These are phyloP conservation scores for Teunomyces funiuensis DNA, from an alignment of 805 yeast species.

Conservation along the genomic window DNA sequence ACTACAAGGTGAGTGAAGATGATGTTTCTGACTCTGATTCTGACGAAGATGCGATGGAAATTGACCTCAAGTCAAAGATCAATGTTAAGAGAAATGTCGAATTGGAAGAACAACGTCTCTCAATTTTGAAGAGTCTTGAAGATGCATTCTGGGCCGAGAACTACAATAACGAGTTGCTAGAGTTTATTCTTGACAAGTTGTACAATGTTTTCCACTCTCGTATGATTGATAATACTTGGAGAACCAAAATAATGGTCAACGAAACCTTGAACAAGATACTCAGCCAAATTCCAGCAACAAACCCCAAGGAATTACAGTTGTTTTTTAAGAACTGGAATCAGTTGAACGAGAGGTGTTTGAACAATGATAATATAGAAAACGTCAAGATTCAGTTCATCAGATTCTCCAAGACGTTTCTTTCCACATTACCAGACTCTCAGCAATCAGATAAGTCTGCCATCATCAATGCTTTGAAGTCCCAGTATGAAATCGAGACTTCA, in stretches of 20 bases:
- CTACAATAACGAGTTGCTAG: conserved; percentile 18
- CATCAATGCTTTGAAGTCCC: conserved; percentile 13
- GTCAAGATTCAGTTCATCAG: conserved; percentile 54
- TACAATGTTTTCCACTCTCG: conserved; percentile 22
- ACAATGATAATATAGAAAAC: conserved; percentile 49
- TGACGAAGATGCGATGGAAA: conserved; percentile 25
- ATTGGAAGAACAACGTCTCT: conserved; percentile 48
- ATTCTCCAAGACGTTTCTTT: conserved; percentile 22
- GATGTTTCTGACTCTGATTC: conserved; percentile 39
- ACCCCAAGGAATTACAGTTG: background rate
- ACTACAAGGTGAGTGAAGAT: conserved; percentile 30
- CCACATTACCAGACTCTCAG: conserved; percentile 12
- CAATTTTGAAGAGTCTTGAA: conserved; percentile 36
- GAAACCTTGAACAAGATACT: conserved; percentile 36
- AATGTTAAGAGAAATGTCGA: conserved; percentile 44
- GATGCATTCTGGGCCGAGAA: conserved; percentile 24
- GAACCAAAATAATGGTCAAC: conserved; percentile 49
- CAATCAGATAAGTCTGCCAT: conserved; percentile 15
- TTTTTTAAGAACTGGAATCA: conserved; percentile 27
- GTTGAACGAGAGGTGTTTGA: conserved; percentile 30
- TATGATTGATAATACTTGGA: conserved; percentile 54
- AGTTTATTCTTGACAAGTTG: conserved; percentile 28
- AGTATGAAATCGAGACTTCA: conserved; percentile 18
- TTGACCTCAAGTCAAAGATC: conserved; percentile 20
- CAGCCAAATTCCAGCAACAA: background rate